Conservation (phyloP, 371 early-diverging fungal species). For the Actinomortierella ambigua region DNA sequence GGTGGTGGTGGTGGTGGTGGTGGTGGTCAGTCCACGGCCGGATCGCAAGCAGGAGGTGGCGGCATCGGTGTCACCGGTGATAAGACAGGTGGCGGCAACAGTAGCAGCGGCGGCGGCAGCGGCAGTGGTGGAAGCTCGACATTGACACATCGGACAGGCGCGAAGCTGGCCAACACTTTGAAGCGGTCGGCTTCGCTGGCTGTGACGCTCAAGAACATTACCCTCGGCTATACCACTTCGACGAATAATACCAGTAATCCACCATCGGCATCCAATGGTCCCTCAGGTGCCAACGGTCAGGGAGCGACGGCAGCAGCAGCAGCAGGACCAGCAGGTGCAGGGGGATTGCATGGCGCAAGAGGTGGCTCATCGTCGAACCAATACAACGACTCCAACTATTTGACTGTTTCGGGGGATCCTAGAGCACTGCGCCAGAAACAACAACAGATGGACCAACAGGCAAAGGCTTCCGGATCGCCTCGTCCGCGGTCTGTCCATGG, state of each 20-base stretch:
- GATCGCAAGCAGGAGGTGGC: too few species aligned
- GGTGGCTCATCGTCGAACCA: too few species aligned
- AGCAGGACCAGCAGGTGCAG: too few species aligned
- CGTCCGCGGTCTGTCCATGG: conserved; percentile 46
- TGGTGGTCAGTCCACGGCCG: background rate
- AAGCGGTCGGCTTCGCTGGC: conserved; percentile 55
- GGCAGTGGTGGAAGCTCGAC: conserved; percentile 14
- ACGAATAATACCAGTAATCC: too few species aligned
- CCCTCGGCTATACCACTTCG: conserved; percentile 21
- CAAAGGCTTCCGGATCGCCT: conserved; percentile 5
- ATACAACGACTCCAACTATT: background rate
- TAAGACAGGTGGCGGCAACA: too few species aligned
- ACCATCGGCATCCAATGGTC: too few species aligned
- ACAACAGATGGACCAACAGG: background rate
- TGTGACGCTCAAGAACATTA: conserved; percentile 40
- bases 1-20: background rate
- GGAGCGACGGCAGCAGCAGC: too few species aligned
- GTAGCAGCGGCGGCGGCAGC: conserved; percentile 21
- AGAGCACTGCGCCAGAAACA: background rate
- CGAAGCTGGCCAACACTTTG: conserved; percentile 44
- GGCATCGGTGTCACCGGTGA: too few species aligned
- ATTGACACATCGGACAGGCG: conserved; percentile 16
- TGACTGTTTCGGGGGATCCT: conserved; percentile 1
- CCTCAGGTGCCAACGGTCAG: too few species aligned
- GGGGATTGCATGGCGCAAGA: too few species aligned